Base-by-base conservation (phyloP, 768 basidiomycete species). In the Tricholoma sp. region DNA sequence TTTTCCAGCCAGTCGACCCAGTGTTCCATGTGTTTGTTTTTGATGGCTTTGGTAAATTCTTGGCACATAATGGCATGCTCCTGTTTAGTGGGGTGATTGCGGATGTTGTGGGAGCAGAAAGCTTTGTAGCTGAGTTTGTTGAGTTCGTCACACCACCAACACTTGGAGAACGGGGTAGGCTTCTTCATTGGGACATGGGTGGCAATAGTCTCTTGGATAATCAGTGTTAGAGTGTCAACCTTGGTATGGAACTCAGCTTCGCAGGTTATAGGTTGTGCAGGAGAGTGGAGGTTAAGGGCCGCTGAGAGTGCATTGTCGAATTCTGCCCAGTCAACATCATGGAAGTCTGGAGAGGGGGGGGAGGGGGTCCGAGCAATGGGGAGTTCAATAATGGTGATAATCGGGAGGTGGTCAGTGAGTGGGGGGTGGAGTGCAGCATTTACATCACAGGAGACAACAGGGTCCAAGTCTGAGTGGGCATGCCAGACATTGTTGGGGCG, bases 341-440 rank as follows among this genome's bases (percentile, higher is more conserved):
- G 42, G 55, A 60, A 75, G 1, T 55, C 50, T 28, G 41, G 48
- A 39, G 12, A 6, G 12, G 18, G 24, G 28, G n/a, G 13, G 39
- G 52, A 18, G 48, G 49, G 24, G 47, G 52, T 15, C 47, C 47
- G 24, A 15, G 47, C 1, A 12, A 49, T 49, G 47, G 31, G 47
- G 47, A 49, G 47, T 13, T 49, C 47, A 49, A 31, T 4, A 1
- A 37, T 49, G 0, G 63, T 68, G 8, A 66, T 20, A 1, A 76
- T 66, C 0, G 72, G 73, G 10, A 71, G 59, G 47, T 76, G 73
- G 62, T 76, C 74, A 0, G 73, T 66, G 0, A 58, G 57, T 0
- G 61, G 53, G 0, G 66, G 67, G 0, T 54, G 55, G 2, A 29
- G 28, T 0, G 31, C 45, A 0, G 60, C 8, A 9, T 36, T 10